A percentile compares a stretch with the other conserved stretches of the same genome.
Conservation (phyloP, 768 basidiomycete species). For the Pleurotus djamor region DNA sequence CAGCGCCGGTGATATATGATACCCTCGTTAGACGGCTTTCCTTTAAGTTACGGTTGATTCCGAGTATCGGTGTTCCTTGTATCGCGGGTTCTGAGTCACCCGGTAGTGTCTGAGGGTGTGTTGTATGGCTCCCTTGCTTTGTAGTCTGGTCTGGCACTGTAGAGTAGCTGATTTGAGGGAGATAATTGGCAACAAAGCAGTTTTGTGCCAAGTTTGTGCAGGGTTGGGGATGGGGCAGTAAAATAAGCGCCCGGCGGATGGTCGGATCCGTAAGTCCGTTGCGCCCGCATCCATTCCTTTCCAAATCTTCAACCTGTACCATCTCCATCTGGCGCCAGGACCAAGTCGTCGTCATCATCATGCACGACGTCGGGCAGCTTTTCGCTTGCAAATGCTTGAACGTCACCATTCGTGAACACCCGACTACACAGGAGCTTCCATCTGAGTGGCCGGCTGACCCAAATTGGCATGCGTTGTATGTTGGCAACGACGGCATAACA, state of each 20-base stretch:
- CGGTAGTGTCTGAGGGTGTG: not conserved
- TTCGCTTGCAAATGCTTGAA: slow-evolving; percentile 76
- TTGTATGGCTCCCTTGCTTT: not conserved
- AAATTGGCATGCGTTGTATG: slow-evolving; percentile 54
- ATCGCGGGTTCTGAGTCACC: slow-evolving; percentile 3
- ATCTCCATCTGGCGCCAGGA: not conserved
- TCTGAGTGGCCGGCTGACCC: slow-evolving; percentile 30
- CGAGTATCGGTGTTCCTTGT: slow-evolving; percentile 1
- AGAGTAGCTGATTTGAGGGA: no score
- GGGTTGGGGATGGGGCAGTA: no score
- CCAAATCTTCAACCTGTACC: not conserved
- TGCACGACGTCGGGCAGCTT: slow-evolving; percentile 14
- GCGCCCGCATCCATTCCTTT: no score
- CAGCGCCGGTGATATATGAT: no score
- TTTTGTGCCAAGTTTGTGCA: no score
- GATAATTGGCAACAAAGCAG: no score
- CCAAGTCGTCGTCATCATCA: slow-evolving; percentile 3
- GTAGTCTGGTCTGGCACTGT: not conserved
- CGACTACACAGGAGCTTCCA: slow-evolving; percentile 23
- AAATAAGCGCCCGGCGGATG: not conserved
- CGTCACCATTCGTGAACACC: slow-evolving; percentile 48
- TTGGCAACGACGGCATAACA: slow-evolving; percentile 63
- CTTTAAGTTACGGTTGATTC: not conserved
- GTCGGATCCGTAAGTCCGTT: slow-evolving; percentile 6
- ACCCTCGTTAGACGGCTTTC: not conserved